Base-by-base conservation (phyloP, 1,139 yeast genomes). In the Kazachstania sp. region DNA sequence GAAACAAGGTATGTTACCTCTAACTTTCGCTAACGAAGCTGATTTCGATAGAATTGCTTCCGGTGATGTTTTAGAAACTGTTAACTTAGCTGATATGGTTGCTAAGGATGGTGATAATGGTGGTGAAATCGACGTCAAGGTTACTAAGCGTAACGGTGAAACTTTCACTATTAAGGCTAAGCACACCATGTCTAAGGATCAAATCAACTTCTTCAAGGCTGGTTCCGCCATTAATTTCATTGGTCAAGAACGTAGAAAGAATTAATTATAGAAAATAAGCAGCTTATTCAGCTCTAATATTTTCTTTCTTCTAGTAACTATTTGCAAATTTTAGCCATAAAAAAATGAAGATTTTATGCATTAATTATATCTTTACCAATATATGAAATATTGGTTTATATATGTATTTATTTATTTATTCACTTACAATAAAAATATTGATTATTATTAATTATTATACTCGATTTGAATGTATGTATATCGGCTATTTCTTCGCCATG, bases 111-210 rank as follows among this genome's bases (percentile, higher is more conserved):
- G 97, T 51, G 72, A 86, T 65, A 87, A 88, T 63, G 97, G 97
- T 50, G 97, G 97, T 30, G 68, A 73, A 41, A 67, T 92, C 56
- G 77, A 74, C 47, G 71, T 92, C 57, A 76, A 77, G 59, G 84
- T 92, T 15, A 83, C 87, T 44, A 86, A 86, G 69, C 79, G 72
- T 49, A 78, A 78, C 55, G 97, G 97, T 19, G 76, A 81, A 46
- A 65, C 75, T 41, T 83, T 83, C 57, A 80, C 76, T 50, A 81
- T 92, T 54, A 72, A 75, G 56, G 78, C 95, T 61, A 87, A 83
- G 70, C 98, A 92, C 68, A 90, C 97, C 49, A 87, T 92, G 97
- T 88, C 97, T 30, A 79, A 80, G 68, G 98, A 92, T 68, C 98
- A 92, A 74, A 76, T 92, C 49, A 95, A 86, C 55, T 92, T 92